Evolutionary conservation across 352 stramenopile genomes (phyloP).

Genomic region (Globisporangium barbulae): DNA sequence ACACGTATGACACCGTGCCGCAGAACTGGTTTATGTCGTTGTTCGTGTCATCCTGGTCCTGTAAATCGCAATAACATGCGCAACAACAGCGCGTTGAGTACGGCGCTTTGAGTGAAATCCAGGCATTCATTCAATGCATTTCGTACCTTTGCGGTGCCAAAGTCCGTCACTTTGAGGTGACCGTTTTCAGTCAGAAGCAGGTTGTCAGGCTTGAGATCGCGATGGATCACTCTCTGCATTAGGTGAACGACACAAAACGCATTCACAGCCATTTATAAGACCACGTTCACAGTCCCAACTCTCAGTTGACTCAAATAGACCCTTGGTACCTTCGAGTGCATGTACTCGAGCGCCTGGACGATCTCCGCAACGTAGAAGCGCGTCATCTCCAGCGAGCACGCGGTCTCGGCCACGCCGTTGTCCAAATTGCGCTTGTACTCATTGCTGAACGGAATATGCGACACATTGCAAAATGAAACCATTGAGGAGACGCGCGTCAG

Average conservation of each 20-base stretch:
- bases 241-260: slow-evolving; percentile 3
- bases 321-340: slow-evolving; percentile 83
- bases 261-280: background rate
- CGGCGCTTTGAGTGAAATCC: background rate
- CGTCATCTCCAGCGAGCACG: slow-evolving; percentile 74
- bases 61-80: background rate
- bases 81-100: background rate
- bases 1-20: slow-evolving; percentile 90
- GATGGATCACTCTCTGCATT: slow-evolving; percentile 91
- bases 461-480: slow-evolving; percentile 16
- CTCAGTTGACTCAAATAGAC: background rate
- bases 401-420: slow-evolving; percentile 48
- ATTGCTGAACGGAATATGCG: slow-evolving; percentile 23
- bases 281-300: too few relatives aligned
- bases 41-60: slow-evolving; percentile 75
- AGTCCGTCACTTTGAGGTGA: slow-evolving; percentile 90
- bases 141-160: slow-evolving; percentile 80
- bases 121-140: background rate
- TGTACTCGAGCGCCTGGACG: slow-evolving; percentile 91
- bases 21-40: slow-evolving; percentile 71
- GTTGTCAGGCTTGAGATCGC: slow-evolving; percentile 95
- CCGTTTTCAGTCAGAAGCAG: slow-evolving; percentile 76
- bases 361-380: slow-evolving; percentile 94
- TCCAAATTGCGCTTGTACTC: slow-evolving; percentile 57
- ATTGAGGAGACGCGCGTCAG: background rate